Percentiles rank a stretch among this genome's conserved stretches.
Conservation (phyloP, 176 grass and related monocot species). For the Aegilops umbellulata region DNA sequence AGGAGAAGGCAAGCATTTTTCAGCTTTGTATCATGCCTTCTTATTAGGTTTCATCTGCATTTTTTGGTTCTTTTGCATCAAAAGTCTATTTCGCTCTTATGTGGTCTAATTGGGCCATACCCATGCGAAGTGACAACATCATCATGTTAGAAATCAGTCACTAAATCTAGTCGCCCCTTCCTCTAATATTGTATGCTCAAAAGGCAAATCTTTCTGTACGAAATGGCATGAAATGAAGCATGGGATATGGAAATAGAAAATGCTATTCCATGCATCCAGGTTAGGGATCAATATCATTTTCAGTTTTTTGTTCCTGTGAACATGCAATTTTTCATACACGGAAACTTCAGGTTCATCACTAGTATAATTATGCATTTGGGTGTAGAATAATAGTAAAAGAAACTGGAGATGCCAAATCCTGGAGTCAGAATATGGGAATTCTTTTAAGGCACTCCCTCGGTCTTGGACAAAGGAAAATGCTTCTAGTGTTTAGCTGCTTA, state of each 20-base stretch:
- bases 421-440: background rate
- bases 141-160: conserved; percentile 16
- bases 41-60: conserved; percentile 40
- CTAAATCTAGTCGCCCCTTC: background rate
- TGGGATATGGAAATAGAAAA: conserved; percentile 1
- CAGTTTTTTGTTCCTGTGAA: background rate
- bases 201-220: background rate
- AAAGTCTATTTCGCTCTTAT: background rate
- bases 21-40: conserved; percentile 25
- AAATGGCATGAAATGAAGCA: background rate
- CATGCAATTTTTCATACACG: background rate
- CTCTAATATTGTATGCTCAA: conserved; percentile 3
- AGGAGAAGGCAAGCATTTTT: conserved; percentile 82
- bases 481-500: background rate
- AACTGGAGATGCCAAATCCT: conserved; percentile 1
- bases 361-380: conserved; percentile 9
- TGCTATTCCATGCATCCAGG: conserved; percentile 8
- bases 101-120: conserved; percentile 24
- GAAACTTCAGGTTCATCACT: conserved; percentile 11
- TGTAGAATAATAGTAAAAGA: background rate
- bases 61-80: conserved; percentile 25
- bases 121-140: background rate
- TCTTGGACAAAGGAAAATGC: conserved; percentile 16
- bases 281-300: background rate
- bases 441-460: background rate